These are phyloP conservation scores for Zymoseptoria tritici DNA, from an alignment of 2,329 filamentous ascomycete genomes.

Conservation along the genomic window DNA sequence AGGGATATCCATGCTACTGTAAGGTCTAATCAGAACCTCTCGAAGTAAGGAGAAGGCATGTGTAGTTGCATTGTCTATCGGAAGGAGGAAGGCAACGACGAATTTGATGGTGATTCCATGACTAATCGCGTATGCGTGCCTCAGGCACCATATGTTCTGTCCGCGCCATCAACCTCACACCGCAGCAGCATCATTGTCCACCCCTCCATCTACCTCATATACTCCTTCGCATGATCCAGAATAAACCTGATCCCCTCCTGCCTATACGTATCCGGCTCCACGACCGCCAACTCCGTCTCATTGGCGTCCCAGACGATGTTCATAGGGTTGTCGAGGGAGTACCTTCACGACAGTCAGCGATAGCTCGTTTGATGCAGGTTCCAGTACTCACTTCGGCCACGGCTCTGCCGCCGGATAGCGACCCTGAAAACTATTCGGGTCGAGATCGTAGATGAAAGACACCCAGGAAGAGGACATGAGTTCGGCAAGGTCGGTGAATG, in stretches of 20 bases:
- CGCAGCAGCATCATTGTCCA: no score
- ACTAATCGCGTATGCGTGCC: no score
- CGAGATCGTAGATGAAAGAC: conserved; percentile 36
- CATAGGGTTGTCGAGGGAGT: conserved; percentile 29
- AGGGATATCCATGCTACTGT: no score
- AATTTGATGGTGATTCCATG: no score
- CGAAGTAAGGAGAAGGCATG: no score
- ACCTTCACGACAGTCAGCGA: conserved; percentile 12
- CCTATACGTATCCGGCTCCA: conserved; percentile 40
- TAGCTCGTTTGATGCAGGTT: no score
- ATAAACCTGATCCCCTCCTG: conserved; percentile 40
- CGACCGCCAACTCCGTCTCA: conserved; percentile 24
- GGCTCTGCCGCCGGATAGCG: conserved; percentile 13
- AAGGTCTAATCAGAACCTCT: no score
- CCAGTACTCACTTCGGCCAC: conserved; percentile 30
- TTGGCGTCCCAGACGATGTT: conserved; percentile 44
- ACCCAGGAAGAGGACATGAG: conserved; percentile 42
- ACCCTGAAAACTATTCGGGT: conserved; percentile 32
- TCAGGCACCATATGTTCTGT: no score
- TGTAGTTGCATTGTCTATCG: no score
- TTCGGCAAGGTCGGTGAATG: conserved; percentile 33
- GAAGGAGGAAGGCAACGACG: no score
- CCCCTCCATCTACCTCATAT: conserved; percentile 5
- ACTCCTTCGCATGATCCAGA: conserved; percentile 22
- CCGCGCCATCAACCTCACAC: no score